Percentiles rank a stretch among this genome's conserved stretches.
phyloP scores from a whole-genome alignment of 2,329 filamentous ascomycete species.

The Aspergillus phoenicis region DNA sequence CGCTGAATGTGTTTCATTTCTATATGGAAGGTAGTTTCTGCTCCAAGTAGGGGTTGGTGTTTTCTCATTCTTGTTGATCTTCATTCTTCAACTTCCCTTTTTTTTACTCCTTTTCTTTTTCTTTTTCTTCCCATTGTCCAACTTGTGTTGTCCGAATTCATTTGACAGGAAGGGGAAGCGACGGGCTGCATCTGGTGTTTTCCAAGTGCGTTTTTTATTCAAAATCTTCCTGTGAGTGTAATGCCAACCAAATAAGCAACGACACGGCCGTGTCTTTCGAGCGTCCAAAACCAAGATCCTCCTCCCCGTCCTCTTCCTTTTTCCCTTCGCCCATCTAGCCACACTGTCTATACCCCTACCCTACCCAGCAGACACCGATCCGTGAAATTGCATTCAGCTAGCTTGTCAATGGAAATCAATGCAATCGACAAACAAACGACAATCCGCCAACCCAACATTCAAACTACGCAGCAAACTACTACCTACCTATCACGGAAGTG shows the following conservation, averaged over 20 bases:
- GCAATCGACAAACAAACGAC: background rate
- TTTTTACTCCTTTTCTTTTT: constrained; percentile 15
- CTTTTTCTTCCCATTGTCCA: constrained; percentile 17
- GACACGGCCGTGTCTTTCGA: constrained; percentile 29
- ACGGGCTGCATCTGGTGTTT: constrained; percentile 34
- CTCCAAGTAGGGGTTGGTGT: constrained; percentile 26
- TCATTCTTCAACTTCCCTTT: constrained; percentile 16
- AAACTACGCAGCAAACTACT: too few species aligned
- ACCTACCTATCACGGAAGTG: too few species aligned
- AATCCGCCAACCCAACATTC: background rate
- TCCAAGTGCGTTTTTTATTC: constrained; percentile 26
- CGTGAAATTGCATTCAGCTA: too few species aligned
- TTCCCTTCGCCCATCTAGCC: background rate
- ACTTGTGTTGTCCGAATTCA: constrained; percentile 22
- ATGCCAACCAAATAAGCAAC: constrained; percentile 35
- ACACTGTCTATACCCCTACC: background rate
- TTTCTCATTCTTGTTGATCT: constrained; percentile 19
- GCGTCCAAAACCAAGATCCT: constrained; percentile 17
- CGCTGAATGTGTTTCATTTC: constrained; percentile 26
- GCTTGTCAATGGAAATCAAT: background rate
- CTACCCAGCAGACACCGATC: background rate
- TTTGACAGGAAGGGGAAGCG: constrained; percentile 31
- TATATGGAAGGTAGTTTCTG: constrained; percentile 33
- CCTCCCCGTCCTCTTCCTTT: constrained; percentile 4
- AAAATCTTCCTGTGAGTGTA: constrained; percentile 33